phyloP scores from a whole-genome alignment of 495 filamentous ascomycete genomes.

The Tricharina praecox region DNA sequence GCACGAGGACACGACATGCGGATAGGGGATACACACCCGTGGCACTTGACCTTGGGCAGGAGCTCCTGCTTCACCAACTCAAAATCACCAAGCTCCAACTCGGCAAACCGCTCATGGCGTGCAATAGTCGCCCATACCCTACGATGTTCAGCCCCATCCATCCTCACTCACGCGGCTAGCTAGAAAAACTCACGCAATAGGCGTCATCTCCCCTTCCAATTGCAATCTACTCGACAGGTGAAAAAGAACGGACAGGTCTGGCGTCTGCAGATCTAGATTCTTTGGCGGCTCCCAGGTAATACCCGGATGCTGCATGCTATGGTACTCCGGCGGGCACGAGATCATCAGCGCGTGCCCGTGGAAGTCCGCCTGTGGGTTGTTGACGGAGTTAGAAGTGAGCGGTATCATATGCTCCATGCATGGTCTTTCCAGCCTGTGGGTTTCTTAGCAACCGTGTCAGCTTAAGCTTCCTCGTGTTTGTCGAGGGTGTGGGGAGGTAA shows the following conservation, averaged over 20 bases:
- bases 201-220: conserved; percentile 87
- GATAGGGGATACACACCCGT: conserved; percentile 90
- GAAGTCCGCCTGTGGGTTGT: conserved; percentile 32
- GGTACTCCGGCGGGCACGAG: conserved; percentile 54
- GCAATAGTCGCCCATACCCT: conserved; percentile 65
- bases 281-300: conserved; percentile 37
- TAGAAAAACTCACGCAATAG: conserved; percentile 50
- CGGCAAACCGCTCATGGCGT: conserved; percentile 46
- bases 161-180: neutral
- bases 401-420: conserved; percentile 74
- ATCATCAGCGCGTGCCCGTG: conserved; percentile 82
- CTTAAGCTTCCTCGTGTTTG: neutral
- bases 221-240: conserved; percentile 70
- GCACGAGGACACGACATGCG: too few species aligned
- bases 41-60: conserved; percentile 68
- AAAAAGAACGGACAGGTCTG: conserved; percentile 60
- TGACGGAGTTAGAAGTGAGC: conserved; percentile 32
- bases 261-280: conserved; percentile 47
- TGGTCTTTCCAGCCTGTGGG: conserved; percentile 67
- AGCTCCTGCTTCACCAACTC: conserved; percentile 54
- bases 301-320: conserved; percentile 28
- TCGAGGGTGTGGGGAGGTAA: too few species aligned
- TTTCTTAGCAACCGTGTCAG: conserved; percentile 17
- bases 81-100: conserved; percentile 53
- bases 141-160: neutral